phyloP scores from a whole-genome alignment of 169 alveolate genomes.

The Plasmodium inui region DNA sequence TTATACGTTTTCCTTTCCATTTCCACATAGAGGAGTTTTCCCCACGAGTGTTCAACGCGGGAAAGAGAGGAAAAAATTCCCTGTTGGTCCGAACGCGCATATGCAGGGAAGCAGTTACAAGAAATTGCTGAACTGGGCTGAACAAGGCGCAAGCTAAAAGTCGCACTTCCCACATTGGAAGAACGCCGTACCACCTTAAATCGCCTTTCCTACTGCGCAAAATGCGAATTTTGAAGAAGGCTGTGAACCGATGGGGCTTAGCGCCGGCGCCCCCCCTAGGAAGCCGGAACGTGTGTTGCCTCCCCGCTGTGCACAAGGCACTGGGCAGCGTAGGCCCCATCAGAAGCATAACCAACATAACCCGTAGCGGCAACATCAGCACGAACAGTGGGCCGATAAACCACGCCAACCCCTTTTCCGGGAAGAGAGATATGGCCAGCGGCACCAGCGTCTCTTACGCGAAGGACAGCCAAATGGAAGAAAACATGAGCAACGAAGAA shows the following conservation, averaged over 20 bases:
- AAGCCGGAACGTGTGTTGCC: not conserved
- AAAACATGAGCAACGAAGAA: slow-evolving; percentile 66
- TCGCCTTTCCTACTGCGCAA: not conserved
- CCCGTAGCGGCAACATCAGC: not conserved
- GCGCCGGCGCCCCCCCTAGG: not conserved
- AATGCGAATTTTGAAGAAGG: slow-evolving; percentile 55
- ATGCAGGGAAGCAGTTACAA: not conserved
- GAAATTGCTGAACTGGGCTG: not conserved
- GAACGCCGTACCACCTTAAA: not conserved
- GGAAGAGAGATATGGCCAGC: slow-evolving; percentile 13
- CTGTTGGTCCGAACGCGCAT: not conserved
- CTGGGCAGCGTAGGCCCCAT: not conserved
- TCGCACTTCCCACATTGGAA: not conserved
- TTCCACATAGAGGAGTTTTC: not conserved
- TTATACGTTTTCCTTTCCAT: not conserved
- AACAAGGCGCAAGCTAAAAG: not conserved
- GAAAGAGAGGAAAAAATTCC: not conserved
- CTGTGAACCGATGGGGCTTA: slow-evolving; percentile 6
- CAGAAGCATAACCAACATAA: not conserved
- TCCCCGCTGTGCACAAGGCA: not conserved
- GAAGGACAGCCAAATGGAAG: slow-evolving; percentile 23
- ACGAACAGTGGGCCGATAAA: not conserved
- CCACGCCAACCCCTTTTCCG: not conserved
- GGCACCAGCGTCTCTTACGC: not conserved
- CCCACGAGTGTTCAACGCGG: not conserved